Conservation (phyloP, 2,329 filamentous ascomycete genomes). For the Arthroderma sp. region DNA sequence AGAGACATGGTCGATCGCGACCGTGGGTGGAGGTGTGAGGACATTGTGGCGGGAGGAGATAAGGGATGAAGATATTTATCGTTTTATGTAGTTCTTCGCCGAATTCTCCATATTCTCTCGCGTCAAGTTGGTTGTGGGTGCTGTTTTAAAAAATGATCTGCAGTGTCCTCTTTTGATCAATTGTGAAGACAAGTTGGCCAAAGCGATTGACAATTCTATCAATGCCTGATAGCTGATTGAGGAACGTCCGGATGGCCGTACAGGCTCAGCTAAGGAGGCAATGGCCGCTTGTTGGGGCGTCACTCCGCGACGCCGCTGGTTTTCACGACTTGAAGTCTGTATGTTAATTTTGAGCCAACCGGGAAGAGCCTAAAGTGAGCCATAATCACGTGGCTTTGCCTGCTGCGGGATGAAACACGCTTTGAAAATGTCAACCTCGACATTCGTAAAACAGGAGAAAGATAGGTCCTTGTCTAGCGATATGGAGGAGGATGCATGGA, state of each 20-base stretch:
- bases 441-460: not conserved
- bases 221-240: not conserved
- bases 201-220: not conserved
- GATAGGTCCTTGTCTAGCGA: not conserved
- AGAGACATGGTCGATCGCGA: conserved; percentile 88
- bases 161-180: not conserved
- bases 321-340: not conserved
- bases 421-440: not conserved
- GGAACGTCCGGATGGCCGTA: not conserved
- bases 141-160: not conserved
- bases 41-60: conserved; percentile 42
- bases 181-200: not conserved
- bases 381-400: not conserved
- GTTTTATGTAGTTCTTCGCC: not conserved
- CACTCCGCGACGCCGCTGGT: not conserved
- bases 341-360: not conserved
- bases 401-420: not conserved
- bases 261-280: not conserved
- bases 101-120: conserved; percentile 1
- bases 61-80: not conserved
- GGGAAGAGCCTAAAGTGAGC: not conserved
- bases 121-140: not conserved
- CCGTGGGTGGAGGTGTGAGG: conserved; percentile 77
- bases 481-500: too few species aligned
- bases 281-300: not conserved